Evolutionary conservation across 106 monocot genomes (phyloP).

Genomic region (Triglochin maritima): DNA sequence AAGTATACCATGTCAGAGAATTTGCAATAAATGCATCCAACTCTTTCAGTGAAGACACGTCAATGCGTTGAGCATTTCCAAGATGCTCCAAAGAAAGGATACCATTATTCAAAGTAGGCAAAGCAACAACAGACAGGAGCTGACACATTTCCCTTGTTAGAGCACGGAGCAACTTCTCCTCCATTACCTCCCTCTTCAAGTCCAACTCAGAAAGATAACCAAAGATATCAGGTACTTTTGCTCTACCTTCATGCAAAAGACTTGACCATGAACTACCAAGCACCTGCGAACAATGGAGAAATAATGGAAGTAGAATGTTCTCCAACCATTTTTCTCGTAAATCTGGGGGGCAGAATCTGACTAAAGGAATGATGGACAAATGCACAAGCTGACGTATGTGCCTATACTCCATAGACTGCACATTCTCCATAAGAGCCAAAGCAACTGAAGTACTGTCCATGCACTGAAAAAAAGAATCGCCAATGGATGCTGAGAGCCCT

Average conservation of each 20-base stretch:
- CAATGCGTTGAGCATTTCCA: slow-evolving; percentile 42
- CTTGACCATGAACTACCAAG: slow-evolving; percentile 70
- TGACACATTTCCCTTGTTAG: slow-evolving; percentile 78
- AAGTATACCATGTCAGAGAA: slow-evolving; percentile 59
- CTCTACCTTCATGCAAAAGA: slow-evolving; percentile 64
- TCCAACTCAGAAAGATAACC: slow-evolving; percentile 64
- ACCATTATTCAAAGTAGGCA: slow-evolving; percentile 47
- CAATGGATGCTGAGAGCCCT: slow-evolving; percentile 66
- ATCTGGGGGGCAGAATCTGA: slow-evolving; percentile 64
- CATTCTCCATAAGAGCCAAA: slow-evolving; percentile 67
- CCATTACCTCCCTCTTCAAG: slow-evolving; percentile 90
- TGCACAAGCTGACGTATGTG: slow-evolving; percentile 85
- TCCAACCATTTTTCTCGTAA: slow-evolving; percentile 55
- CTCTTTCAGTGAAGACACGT: slow-evolving; percentile 36
- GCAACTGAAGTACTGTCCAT: slow-evolving; percentile 49
- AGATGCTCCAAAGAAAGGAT: slow-evolving; percentile 73
- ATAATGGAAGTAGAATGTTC: slow-evolving; percentile 69
- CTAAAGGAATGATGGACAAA: slow-evolving; percentile 55
- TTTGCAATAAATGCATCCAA: slow-evolving; percentile 43
- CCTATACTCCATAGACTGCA: slow-evolving; percentile 94
- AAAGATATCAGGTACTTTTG: slow-evolving; percentile 83
- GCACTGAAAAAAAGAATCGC: slow-evolving; percentile 62
- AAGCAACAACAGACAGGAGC: slow-evolving; percentile 65
- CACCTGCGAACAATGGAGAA: slow-evolving; percentile 79
- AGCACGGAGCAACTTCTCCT: slow-evolving; percentile 83